These are phyloP conservation scores for Acacia confusa DNA, from an alignment of 306 rosid species.

Conservation along the genomic window DNA sequence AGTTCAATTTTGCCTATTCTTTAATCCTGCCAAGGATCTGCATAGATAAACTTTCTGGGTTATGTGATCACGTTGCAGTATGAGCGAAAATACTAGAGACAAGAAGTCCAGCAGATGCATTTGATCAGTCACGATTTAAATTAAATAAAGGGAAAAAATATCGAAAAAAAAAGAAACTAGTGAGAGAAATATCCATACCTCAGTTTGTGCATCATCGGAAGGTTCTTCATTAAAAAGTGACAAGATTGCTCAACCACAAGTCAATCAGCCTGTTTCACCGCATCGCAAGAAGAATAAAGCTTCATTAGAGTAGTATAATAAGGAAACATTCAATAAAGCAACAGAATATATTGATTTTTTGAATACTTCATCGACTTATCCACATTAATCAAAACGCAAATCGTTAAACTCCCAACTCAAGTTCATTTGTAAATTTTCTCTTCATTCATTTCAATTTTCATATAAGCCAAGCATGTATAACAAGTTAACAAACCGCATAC, in stretches of 20 bases:
- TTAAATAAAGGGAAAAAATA: neutral
- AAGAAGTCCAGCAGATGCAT: slow-evolving; percentile 1
- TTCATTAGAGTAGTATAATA: neutral
- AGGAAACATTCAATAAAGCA: neutral
- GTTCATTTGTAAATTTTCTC: neutral
- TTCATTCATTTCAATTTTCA: neutral
- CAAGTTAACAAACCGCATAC: neutral
- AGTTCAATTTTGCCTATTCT: neutral
- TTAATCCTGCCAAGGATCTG: neutral
- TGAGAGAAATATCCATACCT: slow-evolving; percentile 43
- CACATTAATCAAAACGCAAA: neutral
- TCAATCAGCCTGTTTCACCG: slow-evolving; percentile 81
- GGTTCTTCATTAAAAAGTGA: slow-evolving; percentile 70
- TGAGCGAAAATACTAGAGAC: neutral
- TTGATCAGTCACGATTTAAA: slow-evolving; percentile 3
- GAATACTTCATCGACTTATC: neutral
- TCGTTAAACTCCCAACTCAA: neutral
- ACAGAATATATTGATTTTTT: neutral
- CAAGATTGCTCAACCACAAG: slow-evolving; percentile 77
- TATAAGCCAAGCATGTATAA: neutral
- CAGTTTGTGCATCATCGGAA: slow-evolving; percentile 67
- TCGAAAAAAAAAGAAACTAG: neutral
- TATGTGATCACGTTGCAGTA: neutral
- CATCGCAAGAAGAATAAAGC: slow-evolving; percentile 30
- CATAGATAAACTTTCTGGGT: neutral